Evolutionary conservation across 2,329 filamentous ascomycete species (phyloP).

Genomic region (Alternaria sp.): DNA sequence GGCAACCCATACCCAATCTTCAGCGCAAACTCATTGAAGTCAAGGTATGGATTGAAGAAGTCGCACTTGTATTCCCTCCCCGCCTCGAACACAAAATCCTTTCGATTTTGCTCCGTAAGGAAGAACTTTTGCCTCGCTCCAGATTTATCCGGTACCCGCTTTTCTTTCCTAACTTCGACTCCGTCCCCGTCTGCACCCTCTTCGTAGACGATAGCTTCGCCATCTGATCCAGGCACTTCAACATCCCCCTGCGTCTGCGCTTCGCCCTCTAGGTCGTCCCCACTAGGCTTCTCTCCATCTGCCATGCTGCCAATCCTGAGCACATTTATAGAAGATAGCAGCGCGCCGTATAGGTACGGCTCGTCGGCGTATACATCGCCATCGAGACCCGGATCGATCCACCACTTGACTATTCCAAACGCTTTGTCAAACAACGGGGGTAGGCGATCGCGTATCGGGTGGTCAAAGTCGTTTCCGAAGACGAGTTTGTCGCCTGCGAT

Average conservation of each 20-base stretch:
- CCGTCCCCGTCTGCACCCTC: conserved; percentile 61
- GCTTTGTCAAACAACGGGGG: conserved; percentile 88
- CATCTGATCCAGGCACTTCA: conserved; percentile 38
- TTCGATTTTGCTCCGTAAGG: conserved; percentile 63
- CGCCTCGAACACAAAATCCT: conserved; percentile 68
- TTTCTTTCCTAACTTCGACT: conserved; percentile 50
- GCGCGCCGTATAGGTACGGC: conserved; percentile 86
- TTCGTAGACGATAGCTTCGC: conserved; percentile 61
- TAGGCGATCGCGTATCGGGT: conserved; percentile 84
- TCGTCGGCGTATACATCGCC: conserved; percentile 88
- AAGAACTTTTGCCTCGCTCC: conserved; percentile 67
- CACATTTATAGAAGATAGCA: conserved; percentile 80
- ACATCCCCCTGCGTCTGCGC: conserved; percentile 62
- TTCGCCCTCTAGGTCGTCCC: conserved; percentile 51
- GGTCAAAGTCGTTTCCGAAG: conserved; percentile 96
- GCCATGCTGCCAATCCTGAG: conserved; percentile 68
- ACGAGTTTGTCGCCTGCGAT: conserved; percentile 79
- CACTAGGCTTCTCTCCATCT: conserved; percentile 36
- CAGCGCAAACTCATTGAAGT: conserved; percentile 81
- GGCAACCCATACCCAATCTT: conserved; percentile 65
- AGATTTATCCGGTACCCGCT: conserved; percentile 52
- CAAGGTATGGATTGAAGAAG: conserved; percentile 93
- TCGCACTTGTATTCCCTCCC: conserved; percentile 70
- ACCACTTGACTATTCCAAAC: conserved; percentile 86
- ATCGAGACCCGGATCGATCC: conserved; percentile 89